Evolutionary conservation across 352 stramenopile genomes (phyloP).

Genomic region (Globisporangium radiosum): DNA sequence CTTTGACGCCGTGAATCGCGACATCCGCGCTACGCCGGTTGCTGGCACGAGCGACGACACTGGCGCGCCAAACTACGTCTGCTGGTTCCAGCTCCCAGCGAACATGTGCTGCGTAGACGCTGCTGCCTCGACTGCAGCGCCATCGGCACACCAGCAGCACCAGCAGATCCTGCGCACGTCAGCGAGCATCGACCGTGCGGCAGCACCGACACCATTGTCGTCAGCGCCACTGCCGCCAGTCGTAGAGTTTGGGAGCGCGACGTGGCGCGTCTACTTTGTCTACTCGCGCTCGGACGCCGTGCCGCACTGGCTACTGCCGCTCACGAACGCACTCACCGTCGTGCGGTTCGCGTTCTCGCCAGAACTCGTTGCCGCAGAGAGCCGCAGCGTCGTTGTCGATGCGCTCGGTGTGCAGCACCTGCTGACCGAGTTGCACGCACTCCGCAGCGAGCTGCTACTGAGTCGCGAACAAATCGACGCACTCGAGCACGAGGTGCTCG

Average conservation of each 20-base stretch:
- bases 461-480: slow-evolving; percentile 50
- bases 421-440: slow-evolving; percentile 40
- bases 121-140: not conserved
- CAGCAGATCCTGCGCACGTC: not conserved
- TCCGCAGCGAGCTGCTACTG: slow-evolving; percentile 36
- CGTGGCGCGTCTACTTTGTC: slow-evolving; percentile 40
- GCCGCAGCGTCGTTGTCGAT: slow-evolving; percentile 27
- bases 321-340: slow-evolving; percentile 34
- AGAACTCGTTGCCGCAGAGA: slow-evolving; percentile 24
- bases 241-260: slow-evolving; percentile 38
- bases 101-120: not conserved
- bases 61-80: not conserved
- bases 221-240: not conserved
- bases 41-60: not conserved
- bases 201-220: not conserved
- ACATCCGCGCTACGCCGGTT: slow-evolving; percentile 18
- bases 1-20: slow-evolving; percentile 43
- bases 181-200: not conserved
- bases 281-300: slow-evolving; percentile 26
- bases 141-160: not conserved
- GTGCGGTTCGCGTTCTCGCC: slow-evolving; percentile 40
- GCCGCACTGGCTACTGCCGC: slow-evolving; percentile 30
- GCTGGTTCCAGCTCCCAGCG: slow-evolving; percentile 10
- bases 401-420: slow-evolving; percentile 21
- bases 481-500: slow-evolving; percentile 55